Percentiles rank a stretch among this genome's conserved stretches.
Conservation (phyloP, 768 basidiomycete genomes). For the Hygrocybe punicea region DNA sequence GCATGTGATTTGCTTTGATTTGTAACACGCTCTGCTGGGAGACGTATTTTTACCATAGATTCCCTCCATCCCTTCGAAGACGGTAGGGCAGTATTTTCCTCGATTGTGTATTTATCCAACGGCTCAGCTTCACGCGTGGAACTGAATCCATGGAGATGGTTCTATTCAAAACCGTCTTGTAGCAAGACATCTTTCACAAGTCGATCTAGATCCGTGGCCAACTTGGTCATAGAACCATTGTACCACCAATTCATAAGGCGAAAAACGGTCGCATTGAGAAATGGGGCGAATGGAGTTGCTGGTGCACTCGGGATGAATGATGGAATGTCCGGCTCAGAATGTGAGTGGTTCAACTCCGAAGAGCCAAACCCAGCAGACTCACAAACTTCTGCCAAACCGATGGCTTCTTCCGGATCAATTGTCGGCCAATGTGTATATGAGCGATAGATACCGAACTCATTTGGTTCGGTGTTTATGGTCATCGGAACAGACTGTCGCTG, state of each 20-base stretch:
- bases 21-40: slow-evolving; percentile 23
- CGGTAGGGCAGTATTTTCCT: slow-evolving; percentile 4
- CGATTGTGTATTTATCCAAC: neutral
- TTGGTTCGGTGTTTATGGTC: slow-evolving; percentile 13
- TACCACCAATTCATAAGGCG: slow-evolving; percentile 27
- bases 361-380: slow-evolving; percentile 17
- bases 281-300: slow-evolving; percentile 17
- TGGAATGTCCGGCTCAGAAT: no score
- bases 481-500: slow-evolving; percentile 14
- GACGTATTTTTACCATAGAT: slow-evolving; percentile 19
- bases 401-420: slow-evolving; percentile 21
- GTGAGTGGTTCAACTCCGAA: slow-evolving; percentile 9
- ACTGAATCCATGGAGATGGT: slow-evolving; percentile 18
- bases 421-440: slow-evolving; percentile 23
- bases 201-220: slow-evolving; percentile 23
- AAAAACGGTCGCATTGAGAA: slow-evolving; percentile 21
- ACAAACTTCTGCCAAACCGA: slow-evolving; percentile 15
- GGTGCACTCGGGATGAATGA: neutral
- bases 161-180: slow-evolving; percentile 19
- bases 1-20: slow-evolving; percentile 13
- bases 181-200: slow-evolving; percentile 25
- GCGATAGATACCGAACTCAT: slow-evolving; percentile 20
- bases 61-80: slow-evolving; percentile 21
- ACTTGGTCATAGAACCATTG: slow-evolving; percentile 33
- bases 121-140: slow-evolving; percentile 16